A percentile compares a stretch with the other conserved stretches of the same genome.
Conservation (phyloP, 2,329 filamentous ascomycete genomes). For the Scorias spongiosa region DNA sequence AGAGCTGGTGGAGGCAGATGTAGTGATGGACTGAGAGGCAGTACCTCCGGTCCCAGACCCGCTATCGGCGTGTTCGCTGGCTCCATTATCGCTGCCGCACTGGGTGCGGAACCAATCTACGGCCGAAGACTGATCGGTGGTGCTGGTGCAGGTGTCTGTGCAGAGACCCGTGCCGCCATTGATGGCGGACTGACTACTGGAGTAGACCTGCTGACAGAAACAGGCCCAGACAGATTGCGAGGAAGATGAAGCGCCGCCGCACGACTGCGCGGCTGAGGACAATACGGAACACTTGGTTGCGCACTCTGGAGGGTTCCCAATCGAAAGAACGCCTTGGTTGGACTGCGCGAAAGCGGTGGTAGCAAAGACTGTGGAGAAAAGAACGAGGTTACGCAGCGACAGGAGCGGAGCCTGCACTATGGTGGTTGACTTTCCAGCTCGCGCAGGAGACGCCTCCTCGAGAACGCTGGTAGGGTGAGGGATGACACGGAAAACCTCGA, state of each 20-base stretch:
- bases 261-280: slow-evolving; percentile 52
- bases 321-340: not conserved
- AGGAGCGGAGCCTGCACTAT: not conserved
- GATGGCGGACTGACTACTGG: slow-evolving; percentile 44
- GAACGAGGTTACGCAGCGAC: not conserved
- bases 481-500: slow-evolving; percentile 36
- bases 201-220: slow-evolving; percentile 52
- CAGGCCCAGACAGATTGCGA: slow-evolving; percentile 45
- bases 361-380: not conserved
- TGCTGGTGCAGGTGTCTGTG: slow-evolving; percentile 29
- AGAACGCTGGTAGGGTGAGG: not conserved
- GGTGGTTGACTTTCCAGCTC: slow-evolving; percentile 3
- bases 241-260: slow-evolving; percentile 38
- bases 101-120: slow-evolving; percentile 50
- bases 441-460: not conserved
- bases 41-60: slow-evolving; percentile 3
- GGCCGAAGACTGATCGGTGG: slow-evolving; percentile 42
- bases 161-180: slow-evolving; percentile 40
- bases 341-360: not conserved
- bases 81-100: slow-evolving; percentile 38
- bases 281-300: slow-evolving; percentile 20
- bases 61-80: slow-evolving; percentile 11
- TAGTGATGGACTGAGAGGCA: slow-evolving; percentile 11
- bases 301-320: slow-evolving; percentile 20
- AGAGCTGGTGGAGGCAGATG: slow-evolving; percentile 11